Evolutionary conservation across 306 rosid genomes (phyloP).

Genomic region (Parietaria judaica): DNA sequence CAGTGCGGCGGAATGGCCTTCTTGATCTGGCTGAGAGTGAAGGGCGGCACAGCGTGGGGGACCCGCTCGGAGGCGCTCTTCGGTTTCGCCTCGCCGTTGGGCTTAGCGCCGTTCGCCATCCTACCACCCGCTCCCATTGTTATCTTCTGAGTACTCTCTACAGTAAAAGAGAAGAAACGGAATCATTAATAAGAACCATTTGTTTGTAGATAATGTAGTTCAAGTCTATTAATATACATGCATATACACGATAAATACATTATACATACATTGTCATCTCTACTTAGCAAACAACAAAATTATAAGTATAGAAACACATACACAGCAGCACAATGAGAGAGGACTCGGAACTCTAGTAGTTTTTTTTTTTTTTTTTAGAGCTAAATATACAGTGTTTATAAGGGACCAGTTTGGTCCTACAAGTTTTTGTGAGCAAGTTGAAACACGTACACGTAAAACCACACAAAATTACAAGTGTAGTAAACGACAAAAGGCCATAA

Average conservation of each 20-base stretch:
- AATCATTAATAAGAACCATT: too few species aligned
- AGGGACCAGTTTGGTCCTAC: not conserved
- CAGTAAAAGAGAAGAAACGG: too few species aligned
- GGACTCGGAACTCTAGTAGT: too few species aligned
- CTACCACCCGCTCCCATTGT: conserved; percentile 21
- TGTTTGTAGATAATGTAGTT: too few species aligned
- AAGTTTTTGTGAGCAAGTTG: not conserved
- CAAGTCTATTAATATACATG: too few species aligned
- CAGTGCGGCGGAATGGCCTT: conserved; percentile 62
- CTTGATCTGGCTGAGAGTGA: conserved; percentile 56
- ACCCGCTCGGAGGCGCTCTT: conserved; percentile 26
- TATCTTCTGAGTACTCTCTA: not conserved
- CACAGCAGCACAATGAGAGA: too few species aligned
- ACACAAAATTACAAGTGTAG: not conserved
- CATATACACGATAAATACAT: too few species aligned
- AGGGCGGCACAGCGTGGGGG: conserved; percentile 51
- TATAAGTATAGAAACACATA: too few species aligned
- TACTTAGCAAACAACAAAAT: too few species aligned
- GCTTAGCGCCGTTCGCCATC: conserved; percentile 2
- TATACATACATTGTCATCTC: too few species aligned
- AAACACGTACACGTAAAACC: not conserved
- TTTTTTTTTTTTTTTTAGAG: too few species aligned
- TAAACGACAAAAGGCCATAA: not conserved
- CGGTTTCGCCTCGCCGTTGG: not conserved
- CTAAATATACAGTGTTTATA: too few species aligned